Percentiles rank a stretch among this genome's conserved stretches.
These are phyloP conservation scores for Cyclostephanos tholiformis DNA, from an alignment of 108 stramenopile genomes.

Conservation along the genomic window DNA sequence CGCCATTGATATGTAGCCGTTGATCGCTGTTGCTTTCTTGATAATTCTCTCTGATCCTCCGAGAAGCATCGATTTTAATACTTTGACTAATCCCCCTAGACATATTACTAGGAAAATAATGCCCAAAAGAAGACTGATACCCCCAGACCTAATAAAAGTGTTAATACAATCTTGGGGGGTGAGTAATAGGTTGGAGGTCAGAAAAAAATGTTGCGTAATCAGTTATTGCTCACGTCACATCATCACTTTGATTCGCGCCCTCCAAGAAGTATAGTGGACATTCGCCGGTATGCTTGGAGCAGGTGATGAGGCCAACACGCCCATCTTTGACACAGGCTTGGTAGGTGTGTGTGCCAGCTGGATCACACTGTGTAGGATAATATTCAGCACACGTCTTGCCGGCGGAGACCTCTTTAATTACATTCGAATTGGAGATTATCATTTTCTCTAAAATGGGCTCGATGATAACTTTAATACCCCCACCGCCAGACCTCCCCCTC, in stretches of 20 bases:
- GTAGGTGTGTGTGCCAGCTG: slow-evolving; percentile 47
- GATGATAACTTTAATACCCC: slow-evolving; percentile 81
- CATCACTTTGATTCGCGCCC: slow-evolving; percentile 64
- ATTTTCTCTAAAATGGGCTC: slow-evolving; percentile 64
- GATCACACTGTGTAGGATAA: slow-evolving; percentile 67
- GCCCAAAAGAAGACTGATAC: slow-evolving; percentile 71
- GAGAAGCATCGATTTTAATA: slow-evolving; percentile 31
- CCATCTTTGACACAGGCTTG: slow-evolving; percentile 50
- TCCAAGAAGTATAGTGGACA: slow-evolving; percentile 85
- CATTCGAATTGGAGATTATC: slow-evolving; percentile 80
- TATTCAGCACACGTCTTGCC: slow-evolving; percentile 52
- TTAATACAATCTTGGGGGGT: neutral
- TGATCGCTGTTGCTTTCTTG: slow-evolving; percentile 83
- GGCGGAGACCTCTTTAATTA: slow-evolving; percentile 73
- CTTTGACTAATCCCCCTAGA: slow-evolving; percentile 76
- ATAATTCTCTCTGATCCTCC: slow-evolving; percentile 4
- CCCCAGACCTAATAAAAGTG: slow-evolving; percentile 52
- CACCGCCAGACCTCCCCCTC: slow-evolving; percentile 74
- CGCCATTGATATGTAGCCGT: slow-evolving; percentile 77
- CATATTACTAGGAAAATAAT: slow-evolving; percentile 74
- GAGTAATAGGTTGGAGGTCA: neutral
- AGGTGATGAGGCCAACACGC: slow-evolving; percentile 69
- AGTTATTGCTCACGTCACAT: slow-evolving; percentile 23
- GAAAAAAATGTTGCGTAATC: neutral
- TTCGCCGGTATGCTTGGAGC: slow-evolving; percentile 52